Conservation (phyloP, 176 grass and related monocot species). For the Ensete glaucum region DNA sequence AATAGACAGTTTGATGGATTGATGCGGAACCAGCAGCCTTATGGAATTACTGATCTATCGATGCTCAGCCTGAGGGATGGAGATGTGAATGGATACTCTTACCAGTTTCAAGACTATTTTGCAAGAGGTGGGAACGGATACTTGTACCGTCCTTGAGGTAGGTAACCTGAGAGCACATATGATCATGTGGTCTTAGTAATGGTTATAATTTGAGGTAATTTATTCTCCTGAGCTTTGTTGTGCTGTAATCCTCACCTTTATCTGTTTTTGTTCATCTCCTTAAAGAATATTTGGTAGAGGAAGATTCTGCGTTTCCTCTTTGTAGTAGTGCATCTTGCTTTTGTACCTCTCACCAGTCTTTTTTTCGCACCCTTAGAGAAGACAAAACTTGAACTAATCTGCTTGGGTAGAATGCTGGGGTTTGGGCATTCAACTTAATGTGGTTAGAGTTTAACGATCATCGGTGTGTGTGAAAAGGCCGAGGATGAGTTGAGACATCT, state of each 20-base stretch:
- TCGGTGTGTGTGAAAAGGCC: too few species aligned
- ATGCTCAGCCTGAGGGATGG: constrained; percentile 27
- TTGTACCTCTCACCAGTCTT: too few species aligned
- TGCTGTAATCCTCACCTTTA: constrained; percentile 41
- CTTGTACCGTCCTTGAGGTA: constrained; percentile 54
- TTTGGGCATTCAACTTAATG: too few species aligned
- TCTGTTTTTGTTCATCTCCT: background rate
- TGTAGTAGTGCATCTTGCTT: too few species aligned
- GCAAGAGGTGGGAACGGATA: constrained; percentile 31
- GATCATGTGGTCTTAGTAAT: constrained; percentile 48
- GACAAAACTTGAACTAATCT: too few species aligned
- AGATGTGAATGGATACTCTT: constrained; percentile 48
- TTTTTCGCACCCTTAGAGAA: too few species aligned
- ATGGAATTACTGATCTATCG: constrained; percentile 30
- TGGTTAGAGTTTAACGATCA: too few species aligned
- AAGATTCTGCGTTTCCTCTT: constrained; percentile 21
- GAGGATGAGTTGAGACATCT: too few species aligned
- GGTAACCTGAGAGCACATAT: constrained; percentile 26
- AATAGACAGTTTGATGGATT: constrained; percentile 46
- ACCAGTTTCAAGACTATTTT: constrained; percentile 40
- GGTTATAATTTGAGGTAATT: constrained; percentile 37
- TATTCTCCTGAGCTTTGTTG: constrained; percentile 40
- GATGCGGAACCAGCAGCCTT: constrained; percentile 52
- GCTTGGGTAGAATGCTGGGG: too few species aligned
- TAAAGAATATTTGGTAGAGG: constrained; percentile 31